phyloP scores from a whole-genome alignment of 1,284 basidiomycete genomes.

The Tetrapyrgos nigripes region DNA sequence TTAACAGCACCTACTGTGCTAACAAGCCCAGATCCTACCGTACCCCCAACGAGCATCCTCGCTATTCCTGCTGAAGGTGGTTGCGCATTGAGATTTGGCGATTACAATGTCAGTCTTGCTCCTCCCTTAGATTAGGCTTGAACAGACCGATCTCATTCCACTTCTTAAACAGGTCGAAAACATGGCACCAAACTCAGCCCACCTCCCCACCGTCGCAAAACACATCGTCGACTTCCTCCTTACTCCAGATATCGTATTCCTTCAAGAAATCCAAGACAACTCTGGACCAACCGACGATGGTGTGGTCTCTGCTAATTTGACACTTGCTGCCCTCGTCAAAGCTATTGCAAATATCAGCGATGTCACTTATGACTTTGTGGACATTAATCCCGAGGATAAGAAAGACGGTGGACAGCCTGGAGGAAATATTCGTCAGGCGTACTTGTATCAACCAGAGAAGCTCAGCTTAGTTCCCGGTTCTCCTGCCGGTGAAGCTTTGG shows the following conservation, averaged over 20 bases:
- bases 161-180: slow-evolving; percentile 63
- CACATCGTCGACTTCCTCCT: slow-evolving; percentile 62
- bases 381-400: slow-evolving; percentile 58
- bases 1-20: slow-evolving; percentile 58
- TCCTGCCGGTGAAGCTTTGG: slow-evolving; percentile 53
- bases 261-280: slow-evolving; percentile 75
- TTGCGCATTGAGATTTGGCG: slow-evolving; percentile 62
- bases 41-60: slow-evolving; percentile 47
- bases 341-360: slow-evolving; percentile 54
- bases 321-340: slow-evolving; percentile 54
- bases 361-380: slow-evolving; percentile 54
- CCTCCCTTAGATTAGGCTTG: neutral
- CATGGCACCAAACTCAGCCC: slow-evolving; percentile 55
- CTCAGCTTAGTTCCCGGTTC: slow-evolving; percentile 56
- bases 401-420: slow-evolving; percentile 70
- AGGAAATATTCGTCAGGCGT: slow-evolving; percentile 69
- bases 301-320: slow-evolving; percentile 58
- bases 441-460: slow-evolving; percentile 58
- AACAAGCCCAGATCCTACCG: slow-evolving; percentile 40
- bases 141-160: too few species aligned
- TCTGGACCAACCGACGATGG: slow-evolving; percentile 63
- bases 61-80: slow-evolving; percentile 36
- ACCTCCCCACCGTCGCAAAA: slow-evolving; percentile 55
- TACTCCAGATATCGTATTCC: slow-evolving; percentile 64
- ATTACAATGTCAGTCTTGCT: slow-evolving; percentile 57